Evolutionary conservation across 129 eudicot species (phyloP), one percentile per base, ranked within the genome.

Genomic region (Artemisia tridentata): DNA sequence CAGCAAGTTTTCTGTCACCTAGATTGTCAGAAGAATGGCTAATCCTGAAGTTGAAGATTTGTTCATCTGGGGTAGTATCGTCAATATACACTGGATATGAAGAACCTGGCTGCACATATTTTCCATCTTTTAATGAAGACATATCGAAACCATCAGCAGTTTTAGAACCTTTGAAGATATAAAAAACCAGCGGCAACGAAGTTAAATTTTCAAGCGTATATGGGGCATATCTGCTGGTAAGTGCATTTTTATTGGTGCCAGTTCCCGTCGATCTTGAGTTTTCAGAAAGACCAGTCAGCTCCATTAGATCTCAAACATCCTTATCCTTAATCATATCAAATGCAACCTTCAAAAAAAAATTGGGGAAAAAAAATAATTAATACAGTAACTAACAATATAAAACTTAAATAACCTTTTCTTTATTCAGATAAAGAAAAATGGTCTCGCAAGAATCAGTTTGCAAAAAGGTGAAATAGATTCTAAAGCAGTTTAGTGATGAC

Each of bases 121-220:
- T 82, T 59, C 84, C 86, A 18, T 79, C 85, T 51, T 72, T 66
- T 11, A 85, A 80, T 3, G 84, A 68, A n/a, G 88, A 85, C 13
- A 75, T 48, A 71, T 88, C 80, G 61, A 81, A 56, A 71, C 79
- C 70, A 29, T 79, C 85, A 69, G 72, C 67, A 43, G 12, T 48
- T 45, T 76, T 67, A 51, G 82, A 79, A 68, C 84, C 92, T 84
- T 83, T 77, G 67, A 74, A 80, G 79, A 90, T 83, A 62, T 69
- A 70, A 67, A 90, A 93, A 23, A 80, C 72, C 18, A 95, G 83
- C 71, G 99, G 97, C 72, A 90, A 78, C 5, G 99, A 90, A 70
- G 99, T 90, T 75, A 90, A 69, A 71, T 95, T 95, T 70, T 88
- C 91, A 16, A 95, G 78, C 50, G 88, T 78, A 79, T 95, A 95